phyloP scores from a whole-genome alignment of 2,329 filamentous ascomycete species.

The Paecilomyces variotii region DNA sequence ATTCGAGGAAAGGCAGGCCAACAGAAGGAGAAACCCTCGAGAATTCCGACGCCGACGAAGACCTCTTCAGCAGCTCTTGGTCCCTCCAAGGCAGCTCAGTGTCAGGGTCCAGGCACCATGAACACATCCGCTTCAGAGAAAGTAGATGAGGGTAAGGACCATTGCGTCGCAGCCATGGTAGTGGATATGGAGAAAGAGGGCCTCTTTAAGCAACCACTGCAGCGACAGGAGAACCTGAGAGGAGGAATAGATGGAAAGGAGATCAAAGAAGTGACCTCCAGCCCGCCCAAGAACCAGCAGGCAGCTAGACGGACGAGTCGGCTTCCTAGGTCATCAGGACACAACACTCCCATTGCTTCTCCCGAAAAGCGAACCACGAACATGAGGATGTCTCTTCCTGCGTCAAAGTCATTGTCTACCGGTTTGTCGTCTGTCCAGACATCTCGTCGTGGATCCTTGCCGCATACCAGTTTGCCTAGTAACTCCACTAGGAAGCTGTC shows the following conservation, averaged over 20 bases:
- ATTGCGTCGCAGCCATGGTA: background rate
- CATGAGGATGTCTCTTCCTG: background rate
- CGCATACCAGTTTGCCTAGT: background rate
- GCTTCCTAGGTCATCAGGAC: background rate
- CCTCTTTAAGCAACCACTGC: background rate
- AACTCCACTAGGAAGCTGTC: background rate
- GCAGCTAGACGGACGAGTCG: background rate
- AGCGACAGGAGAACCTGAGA: background rate
- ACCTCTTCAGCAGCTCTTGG: background rate
- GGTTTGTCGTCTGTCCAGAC: background rate
- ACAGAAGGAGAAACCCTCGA: background rate
- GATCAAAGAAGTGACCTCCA: background rate
- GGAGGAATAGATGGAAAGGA: background rate
- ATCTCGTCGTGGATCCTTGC: background rate
- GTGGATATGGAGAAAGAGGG: background rate
- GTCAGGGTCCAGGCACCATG: background rate
- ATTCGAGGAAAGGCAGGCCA: background rate
- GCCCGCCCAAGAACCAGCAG: background rate
- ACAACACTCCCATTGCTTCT: background rate
- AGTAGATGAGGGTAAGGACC: background rate
- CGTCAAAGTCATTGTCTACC: background rate
- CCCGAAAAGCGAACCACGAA: background rate
- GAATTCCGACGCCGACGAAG: background rate
- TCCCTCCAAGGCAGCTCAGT: background rate
- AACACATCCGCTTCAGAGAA: background rate